Evolutionary conservation across 495 filamentous ascomycete genomes (phyloP), one percentile per base, ranked within the genome.

Genomic region (Penicillium steckii): DNA sequence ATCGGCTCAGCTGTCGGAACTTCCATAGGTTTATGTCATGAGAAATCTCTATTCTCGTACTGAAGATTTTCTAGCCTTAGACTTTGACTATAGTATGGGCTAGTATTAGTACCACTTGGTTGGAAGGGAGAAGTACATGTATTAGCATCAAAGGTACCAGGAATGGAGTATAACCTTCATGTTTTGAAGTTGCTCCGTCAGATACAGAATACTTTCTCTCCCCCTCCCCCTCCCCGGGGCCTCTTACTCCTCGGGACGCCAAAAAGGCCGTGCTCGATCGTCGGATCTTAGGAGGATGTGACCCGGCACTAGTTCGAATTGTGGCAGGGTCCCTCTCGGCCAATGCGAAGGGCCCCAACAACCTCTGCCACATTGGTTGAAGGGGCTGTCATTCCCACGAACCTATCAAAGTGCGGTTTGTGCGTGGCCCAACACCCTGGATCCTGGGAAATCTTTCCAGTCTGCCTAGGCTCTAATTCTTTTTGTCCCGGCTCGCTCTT

Each of bases 351-450:
- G 50, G 35, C 24, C 33, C 46, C 44, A 35, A 32, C 12, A 15
- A 33, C 43, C 3, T 12, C 21, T 26, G 29, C 32, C n/a, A 12
- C 17, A 13, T 24, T 17, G 4, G 10, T 35, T 18, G 26, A 29
- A 21, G 17, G 38, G 40, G 24, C 17, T 22, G 25, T 46, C 25
- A 13, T 54, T 50, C 42, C 48, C 24, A 52, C 18, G 49, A 61
- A 58, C 60, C 54, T 61, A 58, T 66, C 60, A 66, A 61, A 50
- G 25, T 61, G 41, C 22, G 49, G 51, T 40, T 58, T 60, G 44
- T 53, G 54, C 60, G 56, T 46, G 63, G 57, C 63, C 63, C 63
- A 66, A 52, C 46, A 64, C 43, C 55, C 57, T 55, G 63, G 63
- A 56, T 57, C 60, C 61, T 59, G 63, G 62, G 52, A 50, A 57